Evolutionary conservation across 164 flowering plant genomes (phyloP).

Genomic region (Liriodendron chinense): DNA sequence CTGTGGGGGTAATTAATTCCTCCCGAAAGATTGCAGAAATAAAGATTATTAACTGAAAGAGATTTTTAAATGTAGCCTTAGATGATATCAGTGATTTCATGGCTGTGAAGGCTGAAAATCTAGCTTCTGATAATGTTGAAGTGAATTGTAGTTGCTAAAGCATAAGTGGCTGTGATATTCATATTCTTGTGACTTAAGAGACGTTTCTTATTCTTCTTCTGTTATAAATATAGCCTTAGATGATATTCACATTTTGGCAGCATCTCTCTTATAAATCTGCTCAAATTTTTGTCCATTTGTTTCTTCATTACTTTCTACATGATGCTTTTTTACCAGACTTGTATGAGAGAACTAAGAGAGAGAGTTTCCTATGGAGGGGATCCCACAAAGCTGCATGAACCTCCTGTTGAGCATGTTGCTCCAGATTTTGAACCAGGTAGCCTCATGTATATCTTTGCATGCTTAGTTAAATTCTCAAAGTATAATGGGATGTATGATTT

Average conservation of each 20-base stretch:
- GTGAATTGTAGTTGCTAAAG: background rate
- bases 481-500: background rate
- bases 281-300: no score
- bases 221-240: no score
- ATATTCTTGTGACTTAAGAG: background rate
- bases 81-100: background rate
- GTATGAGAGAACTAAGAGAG: slow-evolving; percentile 65
- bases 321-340: slow-evolving; percentile 32
- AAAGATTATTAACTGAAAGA: no score
- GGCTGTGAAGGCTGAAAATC: background rate
- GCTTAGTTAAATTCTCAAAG: background rate
- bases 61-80: background rate
- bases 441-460: background rate
- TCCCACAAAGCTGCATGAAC: slow-evolving; percentile 68
- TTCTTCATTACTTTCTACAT: background rate
- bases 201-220: background rate
- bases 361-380: slow-evolving; percentile 82
- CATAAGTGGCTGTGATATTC: background rate
- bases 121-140: background rate
- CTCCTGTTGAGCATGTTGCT: slow-evolving; percentile 33
- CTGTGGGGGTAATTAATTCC: background rate
- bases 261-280: no score
- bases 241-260: no score
- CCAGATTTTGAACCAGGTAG: slow-evolving; percentile 52
- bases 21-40: background rate